A percentile compares a stretch with the other conserved stretches of the same genome.
Evolutionary conservation across 768 basidiomycete species (phyloP).

Genomic region (Lactarius deliciosus): DNA sequence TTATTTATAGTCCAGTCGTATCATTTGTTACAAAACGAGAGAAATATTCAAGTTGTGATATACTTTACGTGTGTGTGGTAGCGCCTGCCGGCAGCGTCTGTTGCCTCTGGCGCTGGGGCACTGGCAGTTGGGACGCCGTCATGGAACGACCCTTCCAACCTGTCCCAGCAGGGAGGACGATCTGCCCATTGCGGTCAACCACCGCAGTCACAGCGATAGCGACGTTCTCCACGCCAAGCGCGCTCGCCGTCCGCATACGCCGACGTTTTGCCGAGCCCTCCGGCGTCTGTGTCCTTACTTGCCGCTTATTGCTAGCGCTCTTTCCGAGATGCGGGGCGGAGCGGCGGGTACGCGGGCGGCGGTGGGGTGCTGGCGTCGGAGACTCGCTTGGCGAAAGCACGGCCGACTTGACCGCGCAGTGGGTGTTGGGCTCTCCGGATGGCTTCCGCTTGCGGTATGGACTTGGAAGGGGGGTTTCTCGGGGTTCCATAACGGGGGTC

Average conservation of each 20-base stretch:
- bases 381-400: not conserved
- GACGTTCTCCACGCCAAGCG: slow-evolving; percentile 13
- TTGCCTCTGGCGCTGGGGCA: slow-evolving; percentile 2
- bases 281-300: slow-evolving; percentile 6
- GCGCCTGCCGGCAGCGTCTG: not conserved
- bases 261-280: slow-evolving; percentile 21
- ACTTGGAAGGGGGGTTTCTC: not conserved
- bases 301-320: not conserved
- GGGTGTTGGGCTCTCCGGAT: not conserved
- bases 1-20: not conserved
- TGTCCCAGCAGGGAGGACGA: slow-evolving; percentile 25
- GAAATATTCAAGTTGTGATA: not conserved
- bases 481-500: not conserved
- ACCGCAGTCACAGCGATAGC: not conserved
- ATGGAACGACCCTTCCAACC: slow-evolving; percentile 26
- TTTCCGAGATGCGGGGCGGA: slow-evolving; percentile 24
- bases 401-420: not conserved
- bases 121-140: not conserved
- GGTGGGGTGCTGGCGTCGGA: not conserved
- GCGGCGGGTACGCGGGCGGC: slow-evolving; percentile 15
- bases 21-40: not conserved
- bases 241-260: slow-evolving; percentile 24
- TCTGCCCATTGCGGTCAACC: slow-evolving; percentile 25
- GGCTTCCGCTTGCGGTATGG: slow-evolving; percentile 15
- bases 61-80: not conserved